Percentiles rank a stretch among this genome's conserved stretches.
phyloP scores from a whole-genome alignment of 1,284 basidiomycete genomes.

The Salmacisia buchloeana region DNA sequence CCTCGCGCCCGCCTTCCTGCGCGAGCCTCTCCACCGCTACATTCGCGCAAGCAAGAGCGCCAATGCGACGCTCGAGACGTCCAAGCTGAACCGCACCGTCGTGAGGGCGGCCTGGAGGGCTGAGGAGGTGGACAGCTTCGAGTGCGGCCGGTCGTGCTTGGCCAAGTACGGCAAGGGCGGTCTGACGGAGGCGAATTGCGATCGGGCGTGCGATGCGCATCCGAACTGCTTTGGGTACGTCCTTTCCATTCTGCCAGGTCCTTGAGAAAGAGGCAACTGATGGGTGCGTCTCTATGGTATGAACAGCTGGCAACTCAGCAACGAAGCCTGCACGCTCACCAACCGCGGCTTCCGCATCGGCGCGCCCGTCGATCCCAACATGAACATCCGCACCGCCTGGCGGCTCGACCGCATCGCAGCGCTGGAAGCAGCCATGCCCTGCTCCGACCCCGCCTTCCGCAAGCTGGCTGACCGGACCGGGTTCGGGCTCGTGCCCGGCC shows the following conservation, averaged over 20 bases:
- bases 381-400: background rate
- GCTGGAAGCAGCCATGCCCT: background rate
- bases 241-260: background rate
- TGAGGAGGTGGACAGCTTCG: background rate
- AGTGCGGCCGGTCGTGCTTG: background rate
- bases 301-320: background rate
- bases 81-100: background rate
- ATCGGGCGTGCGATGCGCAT: background rate
- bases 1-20: background rate
- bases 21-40: background rate
- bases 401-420: background rate
- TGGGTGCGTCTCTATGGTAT: no score
- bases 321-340: background rate
- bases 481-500: background rate
- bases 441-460: background rate
- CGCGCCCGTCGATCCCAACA: background rate
- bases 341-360: conserved; percentile 1
- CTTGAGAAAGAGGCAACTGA: background rate
- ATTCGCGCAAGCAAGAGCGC: background rate
- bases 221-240: background rate
- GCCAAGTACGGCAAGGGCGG: background rate
- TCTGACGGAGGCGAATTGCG: background rate
- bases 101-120: background rate
- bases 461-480: background rate
- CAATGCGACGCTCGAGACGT: background rate